These are phyloP conservation scores for Colletotrichum musicola DNA, from an alignment of 2,329 filamentous ascomycete species.

Conservation along the genomic window DNA sequence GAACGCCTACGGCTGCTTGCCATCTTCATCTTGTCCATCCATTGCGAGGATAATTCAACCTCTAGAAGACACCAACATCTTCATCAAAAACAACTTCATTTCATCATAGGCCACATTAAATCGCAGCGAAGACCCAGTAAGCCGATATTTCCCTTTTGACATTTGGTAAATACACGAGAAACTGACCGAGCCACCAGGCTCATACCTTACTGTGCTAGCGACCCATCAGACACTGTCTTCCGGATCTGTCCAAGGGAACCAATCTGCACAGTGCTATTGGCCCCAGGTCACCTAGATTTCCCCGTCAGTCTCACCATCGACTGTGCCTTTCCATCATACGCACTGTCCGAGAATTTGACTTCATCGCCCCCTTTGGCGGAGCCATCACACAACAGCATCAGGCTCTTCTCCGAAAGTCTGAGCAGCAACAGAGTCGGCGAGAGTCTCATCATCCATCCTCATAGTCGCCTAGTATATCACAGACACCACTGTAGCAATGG, in stretches of 20 bases:
- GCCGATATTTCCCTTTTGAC: background rate
- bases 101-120: background rate
- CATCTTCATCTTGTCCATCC: constrained; percentile 25
- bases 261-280: constrained; percentile 13
- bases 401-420: background rate
- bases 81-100: background rate
- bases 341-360: constrained; percentile 40
- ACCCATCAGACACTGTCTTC: constrained; percentile 21
- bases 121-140: background rate
- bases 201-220: constrained; percentile 29
- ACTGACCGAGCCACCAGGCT: constrained; percentile 1
- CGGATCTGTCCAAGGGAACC: constrained; percentile 21
- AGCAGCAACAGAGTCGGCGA: background rate
- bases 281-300: background rate
- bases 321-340: constrained; percentile 7
- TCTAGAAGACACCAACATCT: background rate
- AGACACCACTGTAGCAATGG: constrained; percentile 48
- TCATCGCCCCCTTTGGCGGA: constrained; percentile 33
- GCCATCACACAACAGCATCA: constrained; percentile 5
- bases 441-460: background rate
- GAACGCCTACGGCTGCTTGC: constrained; percentile 9
- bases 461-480: background rate
- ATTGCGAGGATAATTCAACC: background rate
- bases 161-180: background rate
- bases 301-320: background rate